Evolutionary conservation across 2,329 filamentous ascomycete genomes (phyloP).

Genomic region (Moelleriella libera): DNA sequence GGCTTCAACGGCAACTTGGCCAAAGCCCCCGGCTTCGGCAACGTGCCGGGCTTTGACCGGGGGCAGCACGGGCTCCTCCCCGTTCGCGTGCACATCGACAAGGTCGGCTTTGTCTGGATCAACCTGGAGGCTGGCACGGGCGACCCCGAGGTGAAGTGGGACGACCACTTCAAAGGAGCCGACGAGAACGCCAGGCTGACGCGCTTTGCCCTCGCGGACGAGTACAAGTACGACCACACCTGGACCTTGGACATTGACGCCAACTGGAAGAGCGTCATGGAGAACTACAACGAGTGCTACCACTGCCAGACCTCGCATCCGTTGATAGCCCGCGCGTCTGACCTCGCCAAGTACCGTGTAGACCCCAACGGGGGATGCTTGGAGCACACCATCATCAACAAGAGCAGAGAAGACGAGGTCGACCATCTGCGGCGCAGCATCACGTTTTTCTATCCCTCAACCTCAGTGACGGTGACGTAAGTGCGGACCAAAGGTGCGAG

Average conservation of each 20-base stretch:
- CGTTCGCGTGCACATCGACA: slow-evolving; percentile 29
- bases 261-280: neutral
- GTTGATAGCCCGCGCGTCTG: neutral
- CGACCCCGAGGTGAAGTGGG: neutral
- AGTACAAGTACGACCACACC: neutral
- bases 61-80: slow-evolving; percentile 27
- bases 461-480: neutral
- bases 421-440: neutral
- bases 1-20: slow-evolving; percentile 26
- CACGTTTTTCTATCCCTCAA: neutral
- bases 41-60: slow-evolving; percentile 23
- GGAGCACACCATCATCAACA: neutral
- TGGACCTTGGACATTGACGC: neutral
- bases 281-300: neutral
- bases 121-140: slow-evolving; percentile 23
- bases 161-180: neutral
- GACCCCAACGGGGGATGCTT: neutral
- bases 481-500: neutral
- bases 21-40: slow-evolving; percentile 27
- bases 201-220: neutral
- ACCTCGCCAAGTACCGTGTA: neutral
- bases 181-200: neutral
- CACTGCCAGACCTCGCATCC: neutral
- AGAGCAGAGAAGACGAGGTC: neutral
- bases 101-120: slow-evolving; percentile 32